Evolutionary conservation across 257 asterid genomes (phyloP).

Genomic region (Scutellaria minor): DNA sequence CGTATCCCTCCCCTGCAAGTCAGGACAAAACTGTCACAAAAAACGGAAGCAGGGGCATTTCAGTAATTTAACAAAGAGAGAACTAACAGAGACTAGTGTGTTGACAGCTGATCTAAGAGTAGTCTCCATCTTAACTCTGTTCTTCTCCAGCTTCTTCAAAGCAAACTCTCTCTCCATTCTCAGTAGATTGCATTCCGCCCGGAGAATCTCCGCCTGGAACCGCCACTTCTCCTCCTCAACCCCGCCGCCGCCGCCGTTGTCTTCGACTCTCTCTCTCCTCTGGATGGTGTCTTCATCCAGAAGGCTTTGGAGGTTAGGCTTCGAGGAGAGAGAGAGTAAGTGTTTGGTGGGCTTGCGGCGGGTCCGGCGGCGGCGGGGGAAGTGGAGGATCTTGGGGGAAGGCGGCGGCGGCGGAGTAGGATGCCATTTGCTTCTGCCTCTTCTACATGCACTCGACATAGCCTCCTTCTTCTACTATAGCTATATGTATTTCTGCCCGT

Average conservation of each 20-base stretch:
- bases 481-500: not conserved
- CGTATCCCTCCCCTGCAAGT: slow-evolving; percentile 68
- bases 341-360: slow-evolving; percentile 55
- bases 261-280: slow-evolving; percentile 65
- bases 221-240: slow-evolving; percentile 74
- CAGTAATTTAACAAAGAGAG: not conserved
- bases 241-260: slow-evolving; percentile 29
- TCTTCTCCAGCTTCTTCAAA: slow-evolving; percentile 71
- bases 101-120: slow-evolving; percentile 75
- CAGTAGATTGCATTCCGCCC: slow-evolving; percentile 80
- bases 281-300: slow-evolving; percentile 50
- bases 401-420: slow-evolving; percentile 79
- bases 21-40: not conserved
- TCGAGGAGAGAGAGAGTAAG: slow-evolving; percentile 39
- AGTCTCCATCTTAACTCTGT: slow-evolving; percentile 62
- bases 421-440: slow-evolving; percentile 54
- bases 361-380: slow-evolving; percentile 61
- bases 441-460: slow-evolving; percentile 47
- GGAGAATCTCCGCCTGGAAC: slow-evolving; percentile 85
- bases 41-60: not conserved
- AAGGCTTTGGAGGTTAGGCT: slow-evolving; percentile 50
- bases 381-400: slow-evolving; percentile 78
- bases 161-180: slow-evolving; percentile 82
- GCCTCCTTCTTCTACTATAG: not conserved
- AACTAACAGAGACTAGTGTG: slow-evolving; percentile 72